Evolutionary conservation across 345 rosid genomes (phyloP), one percentile per base, ranked within the genome.

Genomic region (thale cress (Arabidopsis thaliana)): DNA sequence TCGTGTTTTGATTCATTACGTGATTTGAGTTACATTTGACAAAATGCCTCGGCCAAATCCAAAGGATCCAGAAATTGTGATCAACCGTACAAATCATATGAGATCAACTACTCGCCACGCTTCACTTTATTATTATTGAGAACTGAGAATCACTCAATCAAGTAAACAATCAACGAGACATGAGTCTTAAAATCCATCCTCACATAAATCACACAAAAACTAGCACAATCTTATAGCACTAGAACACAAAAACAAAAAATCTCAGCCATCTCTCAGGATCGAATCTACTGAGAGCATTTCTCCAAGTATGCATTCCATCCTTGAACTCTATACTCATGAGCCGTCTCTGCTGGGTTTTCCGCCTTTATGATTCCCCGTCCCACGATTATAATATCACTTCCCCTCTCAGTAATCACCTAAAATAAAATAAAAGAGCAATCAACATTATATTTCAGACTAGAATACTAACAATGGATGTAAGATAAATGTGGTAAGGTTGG

Each of bases 331-430:
- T 92, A 95, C 48, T 89, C 93, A 0, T 84, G 88, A 51, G 99
- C 97, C 59, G 82, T 86, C 66, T 86, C 88, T 7, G 84, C 87
- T 64, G 99, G 96, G 41, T 92, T 78, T 16, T 83, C 79, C 1
- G 97, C 99, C 85, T 85, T 95, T 42, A 90, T 90, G 77, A 92
- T 95, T 78, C 99, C 97, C 4, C 97, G 88, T n/a, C 99, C 99
- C 10, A 95, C 97, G 6, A 95, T 95, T 59, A 95, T 90, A 20
- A 95, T 90, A 78, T 95, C 99, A 23, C 98, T 95, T 32, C 96
- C 97, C 69, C 98, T 81, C 77, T 92, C 97, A 41, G 75, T 74
- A 51, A 95, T 89, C 52, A 90, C 99, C 99, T 83, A 78, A 12
- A 63, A 53, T 32, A 56, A 41, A 28, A 16, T 58, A 16, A 16